Evolutionary conservation across 208 protist genomes (phyloP).

Genomic region (Wallacemonas sp.): DNA sequence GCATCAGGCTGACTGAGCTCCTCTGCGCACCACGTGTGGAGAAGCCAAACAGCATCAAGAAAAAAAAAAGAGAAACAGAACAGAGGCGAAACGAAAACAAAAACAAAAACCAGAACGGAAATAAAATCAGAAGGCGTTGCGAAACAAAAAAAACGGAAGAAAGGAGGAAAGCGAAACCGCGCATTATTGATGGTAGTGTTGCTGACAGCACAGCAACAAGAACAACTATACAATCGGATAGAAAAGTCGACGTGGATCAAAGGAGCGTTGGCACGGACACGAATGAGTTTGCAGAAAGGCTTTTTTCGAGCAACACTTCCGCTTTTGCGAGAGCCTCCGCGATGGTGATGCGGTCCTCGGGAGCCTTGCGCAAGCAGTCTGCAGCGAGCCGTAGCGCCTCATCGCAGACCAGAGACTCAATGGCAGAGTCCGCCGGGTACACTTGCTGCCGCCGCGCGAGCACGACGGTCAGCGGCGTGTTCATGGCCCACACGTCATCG

Average conservation of each 20-base stretch:
- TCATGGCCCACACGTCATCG: background rate
- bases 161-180: background rate
- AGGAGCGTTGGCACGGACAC: too few relatives aligned
- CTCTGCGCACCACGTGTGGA: background rate
- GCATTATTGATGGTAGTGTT: too few relatives aligned
- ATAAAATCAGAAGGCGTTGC: background rate
- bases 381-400: background rate
- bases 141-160: background rate
- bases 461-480: background rate
- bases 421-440: background rate
- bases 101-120: background rate
- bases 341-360: background rate
- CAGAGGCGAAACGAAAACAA: background rate
- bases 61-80: background rate
- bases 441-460: background rate
- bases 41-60: background rate
- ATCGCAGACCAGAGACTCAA: background rate
- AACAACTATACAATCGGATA: too few relatives aligned
- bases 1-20: background rate
- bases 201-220: too few relatives aligned
- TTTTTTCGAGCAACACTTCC: slow-evolving; percentile 1
- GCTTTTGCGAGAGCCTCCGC: background rate
- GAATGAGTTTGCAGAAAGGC: too few relatives aligned
- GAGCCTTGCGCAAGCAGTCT: background rate
- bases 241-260: too few relatives aligned